Evolutionary conservation across 768 basidiomycete species (phyloP).

Genomic region (Leccinellum rugosiceps): DNA sequence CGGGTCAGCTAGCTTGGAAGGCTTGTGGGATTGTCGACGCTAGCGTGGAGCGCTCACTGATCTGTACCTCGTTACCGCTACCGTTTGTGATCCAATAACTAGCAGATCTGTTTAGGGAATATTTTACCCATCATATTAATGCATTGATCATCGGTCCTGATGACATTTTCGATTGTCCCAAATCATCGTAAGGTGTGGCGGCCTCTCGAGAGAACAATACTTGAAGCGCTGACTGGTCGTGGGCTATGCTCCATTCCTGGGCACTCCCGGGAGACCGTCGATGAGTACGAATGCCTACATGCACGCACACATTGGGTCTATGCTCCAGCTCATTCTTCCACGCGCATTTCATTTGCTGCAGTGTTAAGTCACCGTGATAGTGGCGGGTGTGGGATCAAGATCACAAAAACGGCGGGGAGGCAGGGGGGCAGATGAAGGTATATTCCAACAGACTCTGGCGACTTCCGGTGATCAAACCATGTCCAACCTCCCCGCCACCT

Average conservation of each 20-base stretch:
- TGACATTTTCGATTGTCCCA: conserved; percentile 2
- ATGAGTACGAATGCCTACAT: conserved; percentile 13
- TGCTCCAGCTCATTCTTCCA: not conserved
- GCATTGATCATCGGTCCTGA: conserved; percentile 9
- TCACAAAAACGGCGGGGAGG: not conserved
- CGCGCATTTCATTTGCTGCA: conserved; percentile 13
- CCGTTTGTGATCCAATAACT: not conserved
- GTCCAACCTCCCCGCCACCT: not conserved
- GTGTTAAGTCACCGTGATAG: conserved; percentile 1
- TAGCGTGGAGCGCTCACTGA: not conserved
- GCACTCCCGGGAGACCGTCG: not conserved
- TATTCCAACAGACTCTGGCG: not conserved
- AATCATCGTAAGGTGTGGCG: conserved; percentile 10
- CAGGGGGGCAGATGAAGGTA: not conserved
- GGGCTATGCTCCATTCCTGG: not conserved
- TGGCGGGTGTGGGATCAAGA: conserved; percentile 1
- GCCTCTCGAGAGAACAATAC: not conserved
- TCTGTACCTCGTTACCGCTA: conserved; percentile 2
- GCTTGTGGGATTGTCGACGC: not conserved
- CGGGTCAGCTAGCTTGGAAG: not conserved
- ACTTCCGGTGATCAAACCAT: conserved; percentile 6
- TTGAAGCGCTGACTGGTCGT: not conserved
- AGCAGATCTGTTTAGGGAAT: not conserved
- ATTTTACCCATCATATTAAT: not conserved
- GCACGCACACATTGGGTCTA: not conserved